These are phyloP conservation scores for Hypoxylon perforatum DNA, from an alignment of 495 filamentous ascomycete species.

Conservation along the genomic window DNA sequence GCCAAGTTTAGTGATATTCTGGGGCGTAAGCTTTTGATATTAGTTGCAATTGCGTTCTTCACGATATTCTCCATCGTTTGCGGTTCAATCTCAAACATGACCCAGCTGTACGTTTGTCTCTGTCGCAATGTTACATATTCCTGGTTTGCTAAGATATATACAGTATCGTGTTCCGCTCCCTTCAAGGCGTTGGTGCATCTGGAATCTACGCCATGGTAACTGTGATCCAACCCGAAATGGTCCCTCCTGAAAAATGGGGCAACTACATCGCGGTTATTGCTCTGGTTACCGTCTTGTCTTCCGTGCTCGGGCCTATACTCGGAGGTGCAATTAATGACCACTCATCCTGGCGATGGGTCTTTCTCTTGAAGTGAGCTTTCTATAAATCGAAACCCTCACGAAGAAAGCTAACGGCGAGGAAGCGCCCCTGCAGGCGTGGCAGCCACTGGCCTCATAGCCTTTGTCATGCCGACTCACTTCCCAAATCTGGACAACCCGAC, in stretches of 20 bases:
- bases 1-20: constrained; percentile 65
- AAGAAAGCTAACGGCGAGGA: background rate
- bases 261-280: constrained; percentile 60
- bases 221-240: constrained; percentile 59
- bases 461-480: constrained; percentile 47
- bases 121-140: background rate
- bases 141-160: constrained; percentile 40
- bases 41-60: constrained; percentile 59
- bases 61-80: constrained; percentile 65
- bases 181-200: constrained; percentile 66
- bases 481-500: constrained; percentile 38
- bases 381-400: constrained; percentile 3
- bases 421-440: constrained; percentile 47
- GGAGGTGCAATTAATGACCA: constrained; percentile 55
- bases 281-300: constrained; percentile 57
- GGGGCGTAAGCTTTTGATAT: constrained; percentile 58
- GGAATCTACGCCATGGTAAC: constrained; percentile 65
- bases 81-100: constrained; percentile 56
- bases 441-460: constrained; percentile 41
- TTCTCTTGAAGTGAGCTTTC: constrained; percentile 50
- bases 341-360: constrained; percentile 54
- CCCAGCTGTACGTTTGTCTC: constrained; percentile 55
- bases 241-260: constrained; percentile 57
- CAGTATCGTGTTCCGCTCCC: constrained; percentile 64
- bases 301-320: constrained; percentile 55